Base-by-base conservation (phyloP, 2,329 filamentous ascomycete genomes). In the Curvularia spicifera region DNA sequence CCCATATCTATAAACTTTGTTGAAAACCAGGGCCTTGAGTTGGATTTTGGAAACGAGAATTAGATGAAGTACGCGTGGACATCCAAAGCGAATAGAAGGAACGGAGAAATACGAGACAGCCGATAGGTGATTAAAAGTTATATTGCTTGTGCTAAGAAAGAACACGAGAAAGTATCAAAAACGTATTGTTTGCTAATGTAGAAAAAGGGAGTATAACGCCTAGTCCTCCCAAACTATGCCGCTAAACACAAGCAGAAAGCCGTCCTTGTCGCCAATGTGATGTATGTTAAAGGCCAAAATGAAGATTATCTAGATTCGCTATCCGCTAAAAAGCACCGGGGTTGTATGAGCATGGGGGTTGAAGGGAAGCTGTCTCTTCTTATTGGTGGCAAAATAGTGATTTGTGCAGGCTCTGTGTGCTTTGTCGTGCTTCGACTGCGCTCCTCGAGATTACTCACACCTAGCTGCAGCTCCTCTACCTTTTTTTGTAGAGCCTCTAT, bases 401-500 rank as follows among this genome's bases (percentile, higher is more conserved):
- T 35, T 37, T 15, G 39, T 48, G 3, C 15, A 28, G 46, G 29
- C 3, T 40, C 31, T 39, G n/a, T 28, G 3, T 35, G 42, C 18
- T 22, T 20, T 8, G 24, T 4, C 5, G 22, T n/a, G 18, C n/a
- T 24, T 10, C 15, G 48, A 1, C 24, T 45, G 1, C 51, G 29
- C 31, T 45, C 45, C n/a, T 50, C 51, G 4, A 50, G 18, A 7
- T 33, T 33, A 31, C 37, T 15, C 13, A 54, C 39, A 15, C 44
- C 53, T 7, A 43, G 18, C 13, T n/a, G 51, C 7, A 47, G 22
- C n/a, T 37, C 43, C 15, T 50, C 55, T 4, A 54, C 26, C 18
- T 31, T 49, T 26, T 49, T 39, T 49, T 26, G 55, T 39, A 29
- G n/a, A 22, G 24, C 24, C 13, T 57, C 50, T 9, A 22, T 28